A percentile compares a stretch with the other conserved stretches of the same genome.
phyloP scores from a whole-genome alignment of 2,329 filamentous ascomycete genomes.

The Alternaria alternata region DNA sequence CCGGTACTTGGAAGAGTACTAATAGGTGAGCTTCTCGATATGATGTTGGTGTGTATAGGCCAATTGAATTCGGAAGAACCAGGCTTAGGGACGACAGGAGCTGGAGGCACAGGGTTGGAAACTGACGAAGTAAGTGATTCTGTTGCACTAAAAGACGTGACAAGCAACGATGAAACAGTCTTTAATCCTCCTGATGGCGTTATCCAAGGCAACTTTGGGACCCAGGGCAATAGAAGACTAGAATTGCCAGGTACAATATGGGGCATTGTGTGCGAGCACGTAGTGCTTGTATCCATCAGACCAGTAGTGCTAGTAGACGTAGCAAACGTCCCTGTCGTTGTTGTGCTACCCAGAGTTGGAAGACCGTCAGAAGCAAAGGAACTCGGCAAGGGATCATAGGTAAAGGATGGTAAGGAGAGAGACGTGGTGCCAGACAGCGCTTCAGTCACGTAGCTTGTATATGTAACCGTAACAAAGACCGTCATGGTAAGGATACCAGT shows the following conservation, averaged over 20 bases:
- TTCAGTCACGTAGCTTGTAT: background rate
- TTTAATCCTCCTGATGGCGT: background rate
- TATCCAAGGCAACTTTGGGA: background rate
- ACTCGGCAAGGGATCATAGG: background rate
- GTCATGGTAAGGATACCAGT: background rate
- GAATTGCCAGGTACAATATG: slow-evolving; percentile 1
- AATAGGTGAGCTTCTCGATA: background rate
- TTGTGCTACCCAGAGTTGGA: background rate
- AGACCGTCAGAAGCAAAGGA: background rate
- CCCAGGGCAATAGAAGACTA: background rate
- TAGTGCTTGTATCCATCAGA: background rate
- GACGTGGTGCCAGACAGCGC: background rate
- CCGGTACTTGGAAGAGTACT: background rate
- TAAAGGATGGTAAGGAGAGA: background rate
- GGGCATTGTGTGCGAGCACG: slow-evolving; percentile 6
- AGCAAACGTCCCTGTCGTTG: background rate
- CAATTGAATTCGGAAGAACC: background rate
- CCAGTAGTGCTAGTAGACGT: background rate
- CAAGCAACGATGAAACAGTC: background rate
- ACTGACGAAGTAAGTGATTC: background rate
- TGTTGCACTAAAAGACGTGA: background rate
- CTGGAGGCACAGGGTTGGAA: background rate
- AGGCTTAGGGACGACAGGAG: background rate
- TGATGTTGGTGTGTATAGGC: background rate
- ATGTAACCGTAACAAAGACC: slow-evolving; percentile 1